Percentiles rank a stretch among this genome's conserved stretches.
phyloP scores from a whole-genome alignment of 2,329 filamentous ascomycete species.

The Sordariomycetes sp. region DNA sequence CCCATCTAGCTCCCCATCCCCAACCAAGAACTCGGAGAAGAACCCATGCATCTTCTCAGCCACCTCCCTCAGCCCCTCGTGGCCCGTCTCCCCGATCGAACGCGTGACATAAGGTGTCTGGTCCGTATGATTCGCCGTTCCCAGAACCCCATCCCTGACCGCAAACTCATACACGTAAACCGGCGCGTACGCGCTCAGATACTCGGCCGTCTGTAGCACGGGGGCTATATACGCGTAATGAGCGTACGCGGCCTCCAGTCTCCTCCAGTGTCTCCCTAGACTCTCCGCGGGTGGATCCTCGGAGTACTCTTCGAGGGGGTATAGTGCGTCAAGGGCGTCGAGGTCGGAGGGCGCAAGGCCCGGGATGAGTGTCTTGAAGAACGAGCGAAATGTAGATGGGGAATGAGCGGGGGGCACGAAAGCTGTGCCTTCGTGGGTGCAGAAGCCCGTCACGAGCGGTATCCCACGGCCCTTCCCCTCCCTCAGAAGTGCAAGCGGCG shows the following conservation, averaged over 20 bases:
- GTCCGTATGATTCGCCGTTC: constrained; percentile 32
- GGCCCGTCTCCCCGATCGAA: constrained; percentile 15
- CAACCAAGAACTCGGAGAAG: constrained; percentile 19
- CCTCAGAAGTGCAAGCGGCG: constrained; percentile 46
- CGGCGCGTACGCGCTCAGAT: not conserved
- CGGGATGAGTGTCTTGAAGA: constrained; percentile 51
- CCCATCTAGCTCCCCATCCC: constrained; percentile 9
- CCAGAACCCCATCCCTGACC: constrained; percentile 21
- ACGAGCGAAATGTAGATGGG: constrained; percentile 38
- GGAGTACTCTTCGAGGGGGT: constrained; percentile 31
- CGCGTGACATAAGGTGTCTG: constrained; percentile 28
- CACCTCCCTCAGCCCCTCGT: constrained; percentile 21
- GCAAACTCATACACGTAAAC: constrained; percentile 49
- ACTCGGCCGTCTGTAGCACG: constrained; percentile 43
- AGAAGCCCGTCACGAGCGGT: constrained; percentile 53
- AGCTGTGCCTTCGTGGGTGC: constrained; percentile 52
- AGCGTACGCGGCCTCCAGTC: constrained; percentile 46
- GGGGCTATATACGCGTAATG: constrained; percentile 54
- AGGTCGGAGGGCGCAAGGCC: constrained; percentile 37
- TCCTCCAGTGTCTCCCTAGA: constrained; percentile 40
- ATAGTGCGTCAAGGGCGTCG: constrained; percentile 39
- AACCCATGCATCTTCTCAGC: constrained; percentile 27
- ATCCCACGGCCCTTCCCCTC: constrained; percentile 8
- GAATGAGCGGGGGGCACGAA: constrained; percentile 44
- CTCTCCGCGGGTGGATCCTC: constrained; percentile 16